A percentile compares a stretch with the other conserved stretches of the same genome.
phyloP scores from a whole-genome alignment of 192 early-diverging fungal species.

The Coemansia sp. region DNA sequence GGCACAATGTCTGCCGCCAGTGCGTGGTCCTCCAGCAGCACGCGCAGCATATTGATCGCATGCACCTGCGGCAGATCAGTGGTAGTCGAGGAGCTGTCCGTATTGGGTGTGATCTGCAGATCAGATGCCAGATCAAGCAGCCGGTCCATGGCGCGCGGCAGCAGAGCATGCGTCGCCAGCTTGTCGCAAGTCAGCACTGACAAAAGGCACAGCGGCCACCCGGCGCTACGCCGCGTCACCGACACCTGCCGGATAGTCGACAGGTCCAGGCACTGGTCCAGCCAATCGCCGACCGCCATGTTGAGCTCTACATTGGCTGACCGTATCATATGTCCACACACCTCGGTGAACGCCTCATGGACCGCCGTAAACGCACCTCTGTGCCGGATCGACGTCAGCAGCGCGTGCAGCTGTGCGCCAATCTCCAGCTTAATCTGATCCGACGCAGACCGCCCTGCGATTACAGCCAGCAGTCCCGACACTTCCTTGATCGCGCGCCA shows the following conservation, averaged over 20 bases:
- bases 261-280: constrained; percentile 73
- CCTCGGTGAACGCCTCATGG: constrained; percentile 68
- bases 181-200: constrained; percentile 73
- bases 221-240: constrained; percentile 88
- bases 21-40: constrained; percentile 78
- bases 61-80: constrained; percentile 91
- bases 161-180: constrained; percentile 56
- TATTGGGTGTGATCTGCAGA: constrained; percentile 9
- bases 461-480: constrained; percentile 56
- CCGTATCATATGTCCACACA: constrained; percentile 68
- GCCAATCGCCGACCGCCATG: constrained; percentile 65
- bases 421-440: constrained; percentile 18
- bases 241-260: constrained; percentile 76
- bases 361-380: constrained; percentile 90
- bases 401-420: constrained; percentile 51
- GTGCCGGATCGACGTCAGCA: constrained; percentile 79
- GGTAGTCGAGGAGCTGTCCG: constrained; percentile 62
- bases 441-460: not conserved
- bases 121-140: constrained; percentile 60
- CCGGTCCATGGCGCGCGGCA: constrained; percentile 65
- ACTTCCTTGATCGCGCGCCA: constrained; percentile 92
- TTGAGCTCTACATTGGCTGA: constrained; percentile 55
- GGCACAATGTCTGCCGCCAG: constrained; percentile 70
- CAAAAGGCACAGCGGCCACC: constrained; percentile 83
- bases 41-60: constrained; percentile 84